phyloP scores from a whole-genome alignment of 2,329 filamentous ascomycete species.

The Geosmithia flava region DNA sequence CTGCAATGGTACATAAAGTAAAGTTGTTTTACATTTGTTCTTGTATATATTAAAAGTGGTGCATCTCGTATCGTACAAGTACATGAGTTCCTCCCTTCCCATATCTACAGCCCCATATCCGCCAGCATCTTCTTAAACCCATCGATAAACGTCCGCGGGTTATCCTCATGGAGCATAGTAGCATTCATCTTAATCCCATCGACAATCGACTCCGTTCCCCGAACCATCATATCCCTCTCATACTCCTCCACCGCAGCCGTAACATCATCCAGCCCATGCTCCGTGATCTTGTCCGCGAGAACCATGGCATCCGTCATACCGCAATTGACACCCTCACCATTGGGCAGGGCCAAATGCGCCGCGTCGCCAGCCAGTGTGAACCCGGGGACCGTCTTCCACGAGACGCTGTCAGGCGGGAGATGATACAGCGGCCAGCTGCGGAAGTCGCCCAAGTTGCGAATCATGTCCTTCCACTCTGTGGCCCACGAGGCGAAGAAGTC shows the following conservation, averaged over 20 bases:
- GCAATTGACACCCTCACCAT: conserved; percentile 40
- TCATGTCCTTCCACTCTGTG: not conserved
- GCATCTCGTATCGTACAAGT: too few relatives aligned
- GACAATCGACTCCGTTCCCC: not conserved
- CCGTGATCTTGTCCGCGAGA: conserved; percentile 11
- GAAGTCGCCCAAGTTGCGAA: not conserved
- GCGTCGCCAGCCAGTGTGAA: conserved; percentile 41
- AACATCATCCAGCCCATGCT: not conserved
- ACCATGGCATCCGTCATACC: conserved; percentile 37
- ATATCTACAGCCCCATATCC: not conserved
- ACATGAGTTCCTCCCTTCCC: not conserved
- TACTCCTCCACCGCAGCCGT: not conserved
- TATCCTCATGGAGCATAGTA: not conserved
- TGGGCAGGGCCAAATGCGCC: conserved; percentile 37
- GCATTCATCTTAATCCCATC: not conserved
- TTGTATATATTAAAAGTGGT: too few relatives aligned
- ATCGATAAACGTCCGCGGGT: not conserved
- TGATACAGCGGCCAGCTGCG: not conserved
- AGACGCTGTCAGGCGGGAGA: conserved; percentile 19
- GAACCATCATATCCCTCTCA: not conserved
- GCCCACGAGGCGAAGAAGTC: not conserved
- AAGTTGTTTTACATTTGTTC: too few relatives aligned
- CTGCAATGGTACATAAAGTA: too few relatives aligned
- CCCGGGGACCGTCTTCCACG: conserved; percentile 26
- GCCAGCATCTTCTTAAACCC: not conserved